phyloP scores from a whole-genome alignment of 805 yeast species.

The Myxozyma sirexii region DNA sequence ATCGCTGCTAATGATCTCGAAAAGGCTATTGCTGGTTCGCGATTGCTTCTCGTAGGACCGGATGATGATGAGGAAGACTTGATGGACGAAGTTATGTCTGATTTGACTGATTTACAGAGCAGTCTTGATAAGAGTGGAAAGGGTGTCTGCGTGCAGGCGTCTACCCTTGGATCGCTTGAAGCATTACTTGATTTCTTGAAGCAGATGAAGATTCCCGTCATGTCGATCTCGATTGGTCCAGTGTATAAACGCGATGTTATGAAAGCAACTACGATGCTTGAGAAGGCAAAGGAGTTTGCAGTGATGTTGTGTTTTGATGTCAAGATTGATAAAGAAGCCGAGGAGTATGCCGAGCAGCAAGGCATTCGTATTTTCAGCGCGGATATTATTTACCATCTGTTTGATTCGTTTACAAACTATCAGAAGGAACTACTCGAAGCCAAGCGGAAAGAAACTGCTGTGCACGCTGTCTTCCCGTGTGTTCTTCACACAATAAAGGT shows the following conservation, averaged over 20 bases:
- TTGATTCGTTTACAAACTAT: conserved; percentile 91
- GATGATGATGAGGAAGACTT: conserved; percentile 97
- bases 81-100: conserved; percentile 99
- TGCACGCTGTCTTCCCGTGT: conserved; percentile 91
- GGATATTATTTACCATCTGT: conserved; percentile 93
- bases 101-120: conserved; percentile 88
- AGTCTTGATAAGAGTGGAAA: conserved; percentile 92
- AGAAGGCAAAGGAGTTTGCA: conserved; percentile 91
- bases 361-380: conserved; percentile 92
- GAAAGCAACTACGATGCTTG: conserved; percentile 96
- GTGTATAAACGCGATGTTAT: conserved; percentile 97
- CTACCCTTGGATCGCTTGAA: conserved; percentile 96
- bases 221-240: conserved; percentile 98
- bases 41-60: conserved; percentile 91
- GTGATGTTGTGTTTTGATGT: conserved; percentile 99
- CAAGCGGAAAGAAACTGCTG: conserved; percentile 85
- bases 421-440: conserved; percentile 85
- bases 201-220: conserved; percentile 98
- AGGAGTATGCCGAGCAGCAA: conserved; percentile 94
- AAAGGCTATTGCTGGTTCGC: conserved; percentile 98
- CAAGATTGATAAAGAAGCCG: conserved; percentile 95
- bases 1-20: conserved; percentile 97
- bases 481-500: conserved; percentile 92
- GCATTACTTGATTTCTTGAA: conserved; percentile 95
- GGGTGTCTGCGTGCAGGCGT: conserved; percentile 98